Evolutionary conservation across 164 flowering plant genomes (phyloP), one percentile per base, ranked within the genome.

Genomic region (Litsea cubeba): DNA sequence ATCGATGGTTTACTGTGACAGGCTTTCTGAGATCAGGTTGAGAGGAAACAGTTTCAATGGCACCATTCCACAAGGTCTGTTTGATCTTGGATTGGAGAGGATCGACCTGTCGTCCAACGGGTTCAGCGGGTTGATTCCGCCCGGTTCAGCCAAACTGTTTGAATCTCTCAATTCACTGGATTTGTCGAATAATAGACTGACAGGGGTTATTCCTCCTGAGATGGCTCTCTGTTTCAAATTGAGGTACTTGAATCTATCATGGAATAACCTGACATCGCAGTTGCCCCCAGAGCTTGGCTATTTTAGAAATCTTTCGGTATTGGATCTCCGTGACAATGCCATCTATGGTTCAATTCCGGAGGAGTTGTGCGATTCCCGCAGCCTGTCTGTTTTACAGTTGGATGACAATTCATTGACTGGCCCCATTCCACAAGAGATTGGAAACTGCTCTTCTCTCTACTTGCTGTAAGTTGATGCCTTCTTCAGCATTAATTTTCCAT

Each of bases 231-330:
- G 81, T 25, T 84, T 90, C 70, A 85, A 83, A 67, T 73, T 96
- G 87, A 82, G 81, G 63, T 88, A 92, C 88, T 78, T 94, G 85
- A 96, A 96, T 69, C 76, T 96, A 50, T 96, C 99, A 15, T 89
- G 94, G 95, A 96, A 94, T 74, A 79, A 71, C 70, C 84, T 96
- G 15, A 79, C 72, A 5, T 84, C 97, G 11, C 78, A 74, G 60
- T 69, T 94, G 46, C 92, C 97, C 18, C 93, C 89, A 3, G 93
- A 94, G 77, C 66, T 91, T 18, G 99, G 97, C 1, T 84, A 84
- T 75, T 85, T 90, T 69, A 86, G 80, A 84, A 85, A 83, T 49
- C 86, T 96, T 14, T 85, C 87, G 0, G 89, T 87, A 20, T 71
- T 92, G 72, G 99, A 96, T 84, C 89, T 96, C 54, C 82, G 95